phyloP scores from a whole-genome alignment of 2,329 filamentous ascomycete genomes.

The Aspergillus fischeri region DNA sequence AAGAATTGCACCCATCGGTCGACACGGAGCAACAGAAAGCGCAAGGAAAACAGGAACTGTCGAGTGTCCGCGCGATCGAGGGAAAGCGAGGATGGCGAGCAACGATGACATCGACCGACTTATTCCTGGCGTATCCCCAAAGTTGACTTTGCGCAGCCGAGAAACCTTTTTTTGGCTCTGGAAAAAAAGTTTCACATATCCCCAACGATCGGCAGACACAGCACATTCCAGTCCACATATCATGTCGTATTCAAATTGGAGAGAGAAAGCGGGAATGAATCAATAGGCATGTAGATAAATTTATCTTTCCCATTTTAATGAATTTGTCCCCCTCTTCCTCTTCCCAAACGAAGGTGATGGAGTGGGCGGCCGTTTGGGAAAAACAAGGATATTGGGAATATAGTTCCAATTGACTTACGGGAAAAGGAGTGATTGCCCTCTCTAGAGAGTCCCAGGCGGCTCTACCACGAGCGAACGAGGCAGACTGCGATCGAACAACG shows the following conservation, averaged over 20 bases:
- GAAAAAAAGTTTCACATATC: neutral
- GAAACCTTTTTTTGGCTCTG: constrained; percentile 9
- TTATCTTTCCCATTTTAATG: neutral
- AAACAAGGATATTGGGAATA: neutral
- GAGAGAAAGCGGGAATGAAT: neutral
- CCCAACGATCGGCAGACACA: neutral
- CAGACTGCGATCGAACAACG: constrained; percentile 17
- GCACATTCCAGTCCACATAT: neutral
- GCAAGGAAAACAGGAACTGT: constrained; percentile 2
- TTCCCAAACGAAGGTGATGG: neutral
- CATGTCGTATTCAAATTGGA: neutral
- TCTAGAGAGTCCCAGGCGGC: constrained; percentile 14
- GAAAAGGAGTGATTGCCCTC: constrained; percentile 20
- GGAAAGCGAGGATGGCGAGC: constrained; percentile 9
- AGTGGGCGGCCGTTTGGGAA: neutral
- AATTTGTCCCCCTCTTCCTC: neutral
- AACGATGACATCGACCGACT: constrained; percentile 13
- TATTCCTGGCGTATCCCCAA: constrained; percentile 4
- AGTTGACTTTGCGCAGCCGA: constrained; percentile 7
- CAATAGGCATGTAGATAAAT: neutral
- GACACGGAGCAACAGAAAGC: neutral
- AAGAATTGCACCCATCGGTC: neutral
- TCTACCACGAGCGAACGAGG: constrained; percentile 37
- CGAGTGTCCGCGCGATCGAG: constrained; percentile 7
- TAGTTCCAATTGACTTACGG: constrained; percentile 22